A percentile compares a stretch with the other conserved stretches of the same genome.
Evolutionary conservation across 139 green algal species (phyloP).

Genomic region (Penium margaritaceum): DNA sequence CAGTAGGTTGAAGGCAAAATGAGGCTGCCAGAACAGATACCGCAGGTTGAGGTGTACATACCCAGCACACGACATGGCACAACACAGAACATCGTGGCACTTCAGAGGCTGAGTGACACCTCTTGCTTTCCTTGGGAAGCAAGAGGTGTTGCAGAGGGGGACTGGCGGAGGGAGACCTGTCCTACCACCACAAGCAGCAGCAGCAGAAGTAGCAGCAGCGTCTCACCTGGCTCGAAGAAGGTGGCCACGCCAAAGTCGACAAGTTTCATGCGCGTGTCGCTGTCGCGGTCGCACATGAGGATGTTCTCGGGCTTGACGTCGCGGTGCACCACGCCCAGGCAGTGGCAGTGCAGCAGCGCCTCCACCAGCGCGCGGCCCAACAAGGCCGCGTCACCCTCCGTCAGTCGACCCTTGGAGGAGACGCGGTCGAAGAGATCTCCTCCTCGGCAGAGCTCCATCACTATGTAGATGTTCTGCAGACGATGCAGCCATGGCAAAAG

Average conservation of each 20-base stretch:
- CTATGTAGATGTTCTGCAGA: conserved; percentile 65
- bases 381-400: not conserved
- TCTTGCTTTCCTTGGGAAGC: not conserved
- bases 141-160: not conserved
- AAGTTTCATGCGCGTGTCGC: conserved; percentile 70
- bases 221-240: conserved; percentile 38
- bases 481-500: too few species aligned
- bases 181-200: not conserved
- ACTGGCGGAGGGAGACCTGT: not conserved
- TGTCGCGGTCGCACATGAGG: conserved; percentile 67
- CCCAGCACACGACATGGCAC: too few species aligned
- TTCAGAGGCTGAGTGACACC: too few species aligned
- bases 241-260: conserved; percentile 47
- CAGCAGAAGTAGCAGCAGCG: not conserved
- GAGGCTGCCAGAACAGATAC: not conserved
- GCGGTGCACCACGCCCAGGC: not conserved
- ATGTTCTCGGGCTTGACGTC: conserved; percentile 54
- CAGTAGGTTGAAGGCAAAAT: not conserved
- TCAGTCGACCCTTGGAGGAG: not conserved
- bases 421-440: not conserved
- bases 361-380: not conserved
- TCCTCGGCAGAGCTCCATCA: not conserved
- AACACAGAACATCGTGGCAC: too few species aligned
- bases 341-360: conserved; percentile 2
- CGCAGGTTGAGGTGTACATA: too few species aligned